Evolutionary conservation across 495 filamentous ascomycete species (phyloP).

Genomic region (Trichoderma virens): DNA sequence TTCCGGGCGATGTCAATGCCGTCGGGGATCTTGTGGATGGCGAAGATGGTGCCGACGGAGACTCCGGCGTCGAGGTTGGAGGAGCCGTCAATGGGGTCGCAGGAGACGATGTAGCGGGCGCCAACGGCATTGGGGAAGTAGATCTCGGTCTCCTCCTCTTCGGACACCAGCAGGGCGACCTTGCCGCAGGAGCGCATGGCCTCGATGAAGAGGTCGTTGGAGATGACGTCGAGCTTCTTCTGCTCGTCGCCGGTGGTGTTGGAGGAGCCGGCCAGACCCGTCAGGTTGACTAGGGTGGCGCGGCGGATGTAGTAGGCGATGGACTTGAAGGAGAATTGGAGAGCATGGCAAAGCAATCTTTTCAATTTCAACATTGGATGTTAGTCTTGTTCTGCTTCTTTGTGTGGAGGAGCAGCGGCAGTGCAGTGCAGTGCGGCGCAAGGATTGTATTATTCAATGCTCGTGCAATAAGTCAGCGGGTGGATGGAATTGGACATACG

Average conservation of each 20-base stretch:
- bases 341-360: slow-evolving; percentile 90
- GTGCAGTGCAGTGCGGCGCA: neutral
- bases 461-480: neutral
- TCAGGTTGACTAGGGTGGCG: slow-evolving; percentile 93
- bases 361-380: neutral
- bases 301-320: slow-evolving; percentile 99
- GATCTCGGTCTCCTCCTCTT: slow-evolving; percentile 91
- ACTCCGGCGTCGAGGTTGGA: slow-evolving; percentile 98
- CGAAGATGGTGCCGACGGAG: slow-evolving; percentile 97
- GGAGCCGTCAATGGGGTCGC: slow-evolving; percentile 95
- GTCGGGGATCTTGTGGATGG: slow-evolving; percentile 77
- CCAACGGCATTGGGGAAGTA: slow-evolving; percentile 69
- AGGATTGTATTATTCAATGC: too few species aligned
- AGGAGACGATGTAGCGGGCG: slow-evolving; percentile 91
- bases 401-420: neutral
- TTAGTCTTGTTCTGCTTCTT: neutral
- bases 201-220: slow-evolving; percentile 93
- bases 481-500: slow-evolving; percentile 45
- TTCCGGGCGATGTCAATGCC: slow-evolving; percentile 56
- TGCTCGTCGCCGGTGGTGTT: slow-evolving; percentile 97
- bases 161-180: slow-evolving; percentile 83
- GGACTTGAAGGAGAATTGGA: slow-evolving; percentile 98
- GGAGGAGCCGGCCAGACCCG: slow-evolving; percentile 86
- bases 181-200: slow-evolving; percentile 89
- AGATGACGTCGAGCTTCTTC: slow-evolving; percentile 98